These are phyloP conservation scores for Leccinum pallidistipes DNA, from an alignment of 1,284 basidiomycete species.

Conservation along the genomic window DNA sequence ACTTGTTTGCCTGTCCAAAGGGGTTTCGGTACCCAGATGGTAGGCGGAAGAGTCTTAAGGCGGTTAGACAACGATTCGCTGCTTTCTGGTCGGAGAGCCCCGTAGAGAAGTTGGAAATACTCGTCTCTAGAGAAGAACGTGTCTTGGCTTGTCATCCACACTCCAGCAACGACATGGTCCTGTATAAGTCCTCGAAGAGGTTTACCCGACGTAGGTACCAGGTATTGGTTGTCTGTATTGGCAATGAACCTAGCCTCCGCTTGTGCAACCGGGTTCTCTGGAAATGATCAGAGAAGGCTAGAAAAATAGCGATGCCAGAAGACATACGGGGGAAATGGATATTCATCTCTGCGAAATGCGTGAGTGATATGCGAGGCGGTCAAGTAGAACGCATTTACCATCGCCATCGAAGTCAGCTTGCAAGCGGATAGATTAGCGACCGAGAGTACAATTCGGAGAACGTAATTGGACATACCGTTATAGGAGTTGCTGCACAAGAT, in stretches of 20 bases:
- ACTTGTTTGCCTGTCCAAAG: constrained; percentile 99
- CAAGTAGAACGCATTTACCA: constrained; percentile 47
- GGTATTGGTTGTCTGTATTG: constrained; percentile 98
- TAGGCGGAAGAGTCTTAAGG: constrained; percentile 84
- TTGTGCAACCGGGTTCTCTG: constrained; percentile 90
- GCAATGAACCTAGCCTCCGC: constrained; percentile 94
- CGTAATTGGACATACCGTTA: constrained; percentile 61
- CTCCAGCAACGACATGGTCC: constrained; percentile 97
- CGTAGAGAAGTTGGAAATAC: constrained; percentile 97
- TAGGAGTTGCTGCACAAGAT: constrained; percentile 81
- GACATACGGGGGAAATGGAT: constrained; percentile 95
- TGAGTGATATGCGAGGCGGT: constrained; percentile 15
- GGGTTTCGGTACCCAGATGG: constrained; percentile 88
- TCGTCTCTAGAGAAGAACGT: constrained; percentile 95
- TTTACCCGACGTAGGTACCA: constrained; percentile 97
- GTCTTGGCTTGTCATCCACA: constrained; percentile 99
- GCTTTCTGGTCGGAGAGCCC: constrained; percentile 90
- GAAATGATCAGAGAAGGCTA: constrained; percentile 8
- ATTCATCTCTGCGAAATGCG: constrained; percentile 82
- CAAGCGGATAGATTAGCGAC: constrained; percentile 15
- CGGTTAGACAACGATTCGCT: constrained; percentile 66
- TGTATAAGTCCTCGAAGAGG: constrained; percentile 98
- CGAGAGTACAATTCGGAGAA: constrained; percentile 3
- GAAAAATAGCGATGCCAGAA: constrained; percentile 4
- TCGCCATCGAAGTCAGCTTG: constrained; percentile 99